Conservation (phyloP, 2,329 filamentous ascomycete species). For the Tricladium varicosporioides region DNA sequence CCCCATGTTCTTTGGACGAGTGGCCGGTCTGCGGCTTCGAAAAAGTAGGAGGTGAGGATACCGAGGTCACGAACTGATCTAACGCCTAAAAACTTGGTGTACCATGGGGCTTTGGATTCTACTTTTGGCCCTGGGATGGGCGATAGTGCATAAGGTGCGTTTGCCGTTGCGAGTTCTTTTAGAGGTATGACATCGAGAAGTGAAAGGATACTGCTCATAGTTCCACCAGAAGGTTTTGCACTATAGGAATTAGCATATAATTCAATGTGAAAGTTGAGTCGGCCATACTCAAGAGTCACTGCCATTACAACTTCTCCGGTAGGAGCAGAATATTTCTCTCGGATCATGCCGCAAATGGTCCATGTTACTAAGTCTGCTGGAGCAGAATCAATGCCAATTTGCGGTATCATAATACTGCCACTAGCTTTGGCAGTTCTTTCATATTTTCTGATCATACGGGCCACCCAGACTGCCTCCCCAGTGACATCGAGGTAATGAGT, state of each 20-base stretch:
- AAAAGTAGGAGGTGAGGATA: conserved; percentile 52
- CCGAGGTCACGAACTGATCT: conserved; percentile 51
- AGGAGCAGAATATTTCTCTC: conserved; percentile 46
- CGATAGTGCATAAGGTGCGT: conserved; percentile 54
- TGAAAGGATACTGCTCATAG: conserved; percentile 64
- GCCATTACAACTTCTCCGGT: conserved; percentile 55
- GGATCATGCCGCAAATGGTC: conserved; percentile 47
- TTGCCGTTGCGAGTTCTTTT: conserved; percentile 45
- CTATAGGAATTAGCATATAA: conserved; percentile 33
- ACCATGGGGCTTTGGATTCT: conserved; percentile 34
- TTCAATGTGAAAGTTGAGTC: background rate
- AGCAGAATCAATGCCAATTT: conserved; percentile 61
- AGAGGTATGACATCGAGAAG: conserved; percentile 53
- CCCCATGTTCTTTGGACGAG: conserved; percentile 64
- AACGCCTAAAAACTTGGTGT: conserved; percentile 50
- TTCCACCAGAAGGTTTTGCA: conserved; percentile 59
- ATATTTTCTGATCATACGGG: conserved; percentile 60
- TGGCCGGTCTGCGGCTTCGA: conserved; percentile 48
- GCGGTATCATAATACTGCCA: conserved; percentile 59
- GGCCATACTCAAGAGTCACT: conserved; percentile 38
- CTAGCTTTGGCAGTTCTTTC: conserved; percentile 49
- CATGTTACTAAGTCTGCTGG: conserved; percentile 59
- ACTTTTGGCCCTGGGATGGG: conserved; percentile 44
- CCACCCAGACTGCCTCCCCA: conserved; percentile 57
- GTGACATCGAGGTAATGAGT: conserved; percentile 66